Evolutionary conservation across 352 stramenopile genomes (phyloP).

Genomic region (Phytophthora vignae): DNA sequence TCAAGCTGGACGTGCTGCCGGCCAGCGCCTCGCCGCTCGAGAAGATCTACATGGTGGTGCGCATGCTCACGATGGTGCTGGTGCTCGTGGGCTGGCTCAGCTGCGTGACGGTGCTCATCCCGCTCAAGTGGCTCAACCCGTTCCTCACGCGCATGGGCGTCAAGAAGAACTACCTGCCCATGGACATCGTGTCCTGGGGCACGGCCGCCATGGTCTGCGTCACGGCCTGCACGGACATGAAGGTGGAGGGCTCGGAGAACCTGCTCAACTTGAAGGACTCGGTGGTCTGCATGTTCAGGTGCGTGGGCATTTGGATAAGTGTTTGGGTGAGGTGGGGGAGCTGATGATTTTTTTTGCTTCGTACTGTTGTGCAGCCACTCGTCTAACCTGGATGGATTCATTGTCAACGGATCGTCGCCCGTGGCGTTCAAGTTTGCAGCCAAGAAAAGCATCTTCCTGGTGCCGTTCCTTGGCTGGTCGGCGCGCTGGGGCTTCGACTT

Average conservation of each 20-base stretch:
- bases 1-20: constrained; percentile 70
- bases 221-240: constrained; percentile 54
- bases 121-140: constrained; percentile 68
- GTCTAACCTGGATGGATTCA: constrained; percentile 86
- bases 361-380: constrained; percentile 54
- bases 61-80: constrained; percentile 70
- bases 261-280: constrained; percentile 63
- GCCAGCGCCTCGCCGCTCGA: constrained; percentile 54
- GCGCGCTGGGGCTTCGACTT: constrained; percentile 82
- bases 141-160: constrained; percentile 60
- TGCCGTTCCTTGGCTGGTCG: constrained; percentile 81
- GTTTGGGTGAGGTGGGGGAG: too few relatives aligned
- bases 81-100: constrained; percentile 84
- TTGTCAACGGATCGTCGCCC: constrained; percentile 79
- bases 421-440: constrained; percentile 82
- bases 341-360: background rate
- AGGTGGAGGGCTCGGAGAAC: constrained; percentile 62
- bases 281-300: constrained; percentile 89
- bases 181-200: constrained; percentile 73
- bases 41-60: constrained; percentile 68
- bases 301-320: background rate
- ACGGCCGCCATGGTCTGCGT: constrained; percentile 67
- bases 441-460: constrained; percentile 88
- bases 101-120: constrained; percentile 68
- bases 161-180: constrained; percentile 82